A percentile compares a stretch with the other conserved stretches of the same genome.
These are phyloP conservation scores for Mucor saturninus DNA, from an alignment of 371 early-diverging fungal species.

Conservation along the genomic window DNA sequence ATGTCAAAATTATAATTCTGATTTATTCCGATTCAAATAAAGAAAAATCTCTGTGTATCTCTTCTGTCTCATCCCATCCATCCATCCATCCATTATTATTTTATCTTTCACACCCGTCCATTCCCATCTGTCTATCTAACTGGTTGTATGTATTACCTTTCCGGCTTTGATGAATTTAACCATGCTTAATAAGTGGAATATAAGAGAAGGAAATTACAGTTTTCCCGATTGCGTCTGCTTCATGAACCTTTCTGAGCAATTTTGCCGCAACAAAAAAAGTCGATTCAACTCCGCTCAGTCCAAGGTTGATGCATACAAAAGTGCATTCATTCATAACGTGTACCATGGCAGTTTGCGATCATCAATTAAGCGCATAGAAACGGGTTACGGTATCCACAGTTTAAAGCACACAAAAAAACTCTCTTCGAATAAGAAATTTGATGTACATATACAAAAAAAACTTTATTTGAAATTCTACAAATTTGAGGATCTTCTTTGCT, in stretches of 20 bases:
- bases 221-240: constrained; percentile 15
- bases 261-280: neutral
- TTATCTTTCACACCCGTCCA: constrained; percentile 1
- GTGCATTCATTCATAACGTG: too few relatives aligned
- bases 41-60: neutral
- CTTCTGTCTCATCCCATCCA: neutral
- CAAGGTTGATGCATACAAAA: neutral
- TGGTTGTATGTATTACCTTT: constrained; percentile 41
- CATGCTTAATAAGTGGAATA: constrained; percentile 52
- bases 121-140: constrained; percentile 28
- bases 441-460: too few relatives aligned
- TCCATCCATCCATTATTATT: constrained; percentile 35
- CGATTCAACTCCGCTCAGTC: neutral
- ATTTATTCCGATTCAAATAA: neutral
- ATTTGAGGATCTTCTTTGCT: too few relatives aligned
- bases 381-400: neutral
- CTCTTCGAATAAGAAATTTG: too few relatives aligned
- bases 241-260: constrained; percentile 5
- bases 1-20: neutral
- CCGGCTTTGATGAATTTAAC: constrained; percentile 80
- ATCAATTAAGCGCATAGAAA: neutral
- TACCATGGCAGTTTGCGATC: too few relatives aligned
- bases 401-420: neutral
- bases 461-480: too few relatives aligned
- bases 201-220: constrained; percentile 30